Evolutionary conservation across 2,329 filamentous ascomycete species (phyloP), one percentile per base, ranked within the genome.

Genomic region (Fusarium falciforme): DNA sequence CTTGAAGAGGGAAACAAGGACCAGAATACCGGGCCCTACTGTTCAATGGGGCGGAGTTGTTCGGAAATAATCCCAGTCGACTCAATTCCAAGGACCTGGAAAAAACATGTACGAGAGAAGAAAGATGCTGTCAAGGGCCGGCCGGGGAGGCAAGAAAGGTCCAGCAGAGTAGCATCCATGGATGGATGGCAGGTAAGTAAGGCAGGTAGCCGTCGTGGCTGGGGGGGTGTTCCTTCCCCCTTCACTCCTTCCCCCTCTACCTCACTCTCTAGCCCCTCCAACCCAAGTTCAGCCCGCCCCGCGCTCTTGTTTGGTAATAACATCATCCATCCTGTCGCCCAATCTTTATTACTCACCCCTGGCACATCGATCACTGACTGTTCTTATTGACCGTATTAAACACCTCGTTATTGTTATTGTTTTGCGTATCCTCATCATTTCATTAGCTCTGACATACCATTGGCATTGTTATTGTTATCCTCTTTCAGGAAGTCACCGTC

Each of bases 291-390:
- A 75, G 73, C 72, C 71, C 70, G 66, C 75, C 75, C 71, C 67
- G 72, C 75, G 73, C 68, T 65, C 57, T 54, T 67, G 66, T 73
- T 75, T 76, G 67, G 64, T 70, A 75, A 77, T 66, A 77, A 76
- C 75, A 77, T 77, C 76, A 77, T 77, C 66, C 75, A 77, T 76
- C 66, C 68, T 47, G 63, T 66, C 61, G 64, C 62, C 68, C 63
- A 68, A 70, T 75, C 73, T 63, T 74, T 72, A 67, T 69, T 74
- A 60, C 66, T 78, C 54, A 68, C 60, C 76, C 63, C 64, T 68
- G 63, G 35, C 54, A 42, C 61, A 64, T 62, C 58, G 60, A 76
- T 72, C 64, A 72, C 65, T 57, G 35, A 36, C 35, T 36, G 42
- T 59, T 47, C 61, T 68, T 73, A 42, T 68, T 71, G 72, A 70